These are phyloP conservation scores for Ophiocytium majus DNA, from an alignment of 352 stramenopile genomes.

Conservation along the genomic window DNA sequence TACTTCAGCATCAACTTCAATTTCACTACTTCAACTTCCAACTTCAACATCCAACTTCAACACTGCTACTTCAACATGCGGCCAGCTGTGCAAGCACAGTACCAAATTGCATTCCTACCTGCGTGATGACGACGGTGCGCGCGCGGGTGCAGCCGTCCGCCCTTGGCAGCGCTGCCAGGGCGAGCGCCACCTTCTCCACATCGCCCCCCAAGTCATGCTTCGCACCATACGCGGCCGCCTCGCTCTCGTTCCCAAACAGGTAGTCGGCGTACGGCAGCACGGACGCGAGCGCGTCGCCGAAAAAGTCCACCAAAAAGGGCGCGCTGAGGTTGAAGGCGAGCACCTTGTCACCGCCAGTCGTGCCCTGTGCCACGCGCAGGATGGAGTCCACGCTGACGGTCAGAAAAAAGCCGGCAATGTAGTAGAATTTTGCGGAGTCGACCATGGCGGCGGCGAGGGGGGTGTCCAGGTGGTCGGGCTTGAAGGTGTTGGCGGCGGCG, in stretches of 20 bases:
- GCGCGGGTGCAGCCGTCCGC: slow-evolving; percentile 77
- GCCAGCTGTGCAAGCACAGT: too few relatives aligned
- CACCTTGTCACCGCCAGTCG: slow-evolving; percentile 83
- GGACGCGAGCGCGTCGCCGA: slow-evolving; percentile 89
- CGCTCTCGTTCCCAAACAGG: slow-evolving; percentile 98
- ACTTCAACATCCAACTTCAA: too few relatives aligned
- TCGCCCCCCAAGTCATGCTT: slow-evolving; percentile 81
- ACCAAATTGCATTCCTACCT: too few relatives aligned
- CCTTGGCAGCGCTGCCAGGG: slow-evolving; percentile 82
- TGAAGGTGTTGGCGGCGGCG: slow-evolving; percentile 97
- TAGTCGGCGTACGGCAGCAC: slow-evolving; percentile 92
- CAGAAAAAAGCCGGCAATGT: slow-evolving; percentile 97
- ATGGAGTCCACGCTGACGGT: slow-evolving; percentile 91
- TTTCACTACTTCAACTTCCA: too few relatives aligned
- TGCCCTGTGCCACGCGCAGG: slow-evolving; percentile 83
- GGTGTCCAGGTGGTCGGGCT: slow-evolving; percentile 67
- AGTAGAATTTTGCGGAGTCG: slow-evolving; percentile 87
- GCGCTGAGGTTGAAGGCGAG: slow-evolving; percentile 96
- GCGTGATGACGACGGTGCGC: slow-evolving; percentile 95
- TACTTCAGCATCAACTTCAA: too few relatives aligned
- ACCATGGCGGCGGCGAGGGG: slow-evolving; percentile 83
- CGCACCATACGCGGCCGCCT: slow-evolving; percentile 89
- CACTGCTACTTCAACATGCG: too few relatives aligned
- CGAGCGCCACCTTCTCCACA: slow-evolving; percentile 82
- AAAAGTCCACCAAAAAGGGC: slow-evolving; percentile 97